Conservation (phyloP, 192 early-diverging fungal species). For the Umbelopsis sp. region DNA sequence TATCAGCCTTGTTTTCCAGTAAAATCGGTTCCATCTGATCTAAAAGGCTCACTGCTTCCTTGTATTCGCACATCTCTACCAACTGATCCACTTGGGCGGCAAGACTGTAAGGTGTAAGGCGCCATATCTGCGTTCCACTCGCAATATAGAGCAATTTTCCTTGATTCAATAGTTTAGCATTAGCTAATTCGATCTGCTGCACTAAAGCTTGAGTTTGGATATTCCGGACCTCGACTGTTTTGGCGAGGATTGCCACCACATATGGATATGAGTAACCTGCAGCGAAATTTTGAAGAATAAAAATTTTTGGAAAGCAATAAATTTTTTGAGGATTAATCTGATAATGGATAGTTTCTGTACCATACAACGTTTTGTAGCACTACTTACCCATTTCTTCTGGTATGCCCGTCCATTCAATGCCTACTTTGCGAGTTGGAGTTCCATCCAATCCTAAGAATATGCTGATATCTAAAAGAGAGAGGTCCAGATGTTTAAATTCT, state of each 20-base stretch:
- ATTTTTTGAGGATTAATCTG: too few relatives aligned
- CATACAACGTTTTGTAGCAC: too few relatives aligned
- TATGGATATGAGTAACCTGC: slow-evolving; percentile 68
- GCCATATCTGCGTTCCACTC: slow-evolving; percentile 69
- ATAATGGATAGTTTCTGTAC: too few relatives aligned
- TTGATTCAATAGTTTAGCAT: slow-evolving; percentile 64
- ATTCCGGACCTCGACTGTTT: slow-evolving; percentile 84
- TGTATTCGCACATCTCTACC: slow-evolving; percentile 67
- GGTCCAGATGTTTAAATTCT: too few relatives aligned
- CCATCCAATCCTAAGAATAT: slow-evolving; percentile 60
- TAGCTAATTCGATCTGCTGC: slow-evolving; percentile 73
- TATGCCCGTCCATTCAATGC: slow-evolving; percentile 62
- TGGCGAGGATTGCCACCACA: slow-evolving; percentile 65
- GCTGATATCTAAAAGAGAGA: slow-evolving; percentile 46
- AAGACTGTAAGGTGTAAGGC: slow-evolving; percentile 64
- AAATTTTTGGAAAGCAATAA: too few relatives aligned
- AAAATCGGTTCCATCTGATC: slow-evolving; percentile 75
- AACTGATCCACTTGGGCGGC: slow-evolving; percentile 67
- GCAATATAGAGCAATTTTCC: slow-evolving; percentile 78
- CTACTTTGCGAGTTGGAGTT: slow-evolving; percentile 56
- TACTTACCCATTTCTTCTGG: slow-evolving; percentile 54
- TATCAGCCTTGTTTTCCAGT: slow-evolving; percentile 67
- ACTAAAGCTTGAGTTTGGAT: slow-evolving; percentile 81
- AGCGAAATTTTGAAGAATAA: too few relatives aligned
- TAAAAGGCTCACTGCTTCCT: slow-evolving; percentile 75